These are phyloP conservation scores for Flagelloscypha sp. DNA, from an alignment of 768 basidiomycete genomes.

Conservation along the genomic window DNA sequence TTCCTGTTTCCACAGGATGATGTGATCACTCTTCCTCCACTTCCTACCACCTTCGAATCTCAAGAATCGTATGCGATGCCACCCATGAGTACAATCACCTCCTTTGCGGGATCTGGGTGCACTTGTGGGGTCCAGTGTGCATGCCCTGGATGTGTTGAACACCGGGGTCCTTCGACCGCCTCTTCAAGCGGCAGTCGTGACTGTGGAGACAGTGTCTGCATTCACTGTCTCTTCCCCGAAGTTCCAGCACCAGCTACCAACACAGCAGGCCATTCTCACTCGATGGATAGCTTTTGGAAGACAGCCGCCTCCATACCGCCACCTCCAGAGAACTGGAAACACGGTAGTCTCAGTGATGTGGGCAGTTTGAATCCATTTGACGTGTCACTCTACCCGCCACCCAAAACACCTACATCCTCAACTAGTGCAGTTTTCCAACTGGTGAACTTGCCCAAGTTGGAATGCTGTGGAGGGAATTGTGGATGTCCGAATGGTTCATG, in stretches of 20 bases:
- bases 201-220: constrained; percentile 46
- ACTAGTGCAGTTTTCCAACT: constrained; percentile 36
- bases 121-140: constrained; percentile 62
- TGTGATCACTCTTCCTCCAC: constrained; percentile 16
- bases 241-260: constrained; percentile 7
- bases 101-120: constrained; percentile 61
- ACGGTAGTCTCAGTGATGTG: constrained; percentile 25
- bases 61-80: constrained; percentile 53
- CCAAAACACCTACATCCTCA: constrained; percentile 26
- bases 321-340: constrained; percentile 38
- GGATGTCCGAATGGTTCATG: constrained; percentile 48
- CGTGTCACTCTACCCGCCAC: constrained; percentile 36
- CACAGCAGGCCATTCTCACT: constrained; percentile 18
- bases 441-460: constrained; percentile 54
- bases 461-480: constrained; percentile 59
- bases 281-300: constrained; percentile 59
- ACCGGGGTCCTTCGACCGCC: constrained; percentile 47
- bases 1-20: constrained; percentile 25
- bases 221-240: constrained; percentile 38
- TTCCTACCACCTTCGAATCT: constrained; percentile 15
- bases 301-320: constrained; percentile 62
- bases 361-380: constrained; percentile 44
- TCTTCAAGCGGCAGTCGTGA: constrained; percentile 36
- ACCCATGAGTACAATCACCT: constrained; percentile 47
- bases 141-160: constrained; percentile 68